These are phyloP conservation scores for Irpex sp. DNA, from an alignment of 1,284 basidiomycete genomes.

Conservation along the genomic window DNA sequence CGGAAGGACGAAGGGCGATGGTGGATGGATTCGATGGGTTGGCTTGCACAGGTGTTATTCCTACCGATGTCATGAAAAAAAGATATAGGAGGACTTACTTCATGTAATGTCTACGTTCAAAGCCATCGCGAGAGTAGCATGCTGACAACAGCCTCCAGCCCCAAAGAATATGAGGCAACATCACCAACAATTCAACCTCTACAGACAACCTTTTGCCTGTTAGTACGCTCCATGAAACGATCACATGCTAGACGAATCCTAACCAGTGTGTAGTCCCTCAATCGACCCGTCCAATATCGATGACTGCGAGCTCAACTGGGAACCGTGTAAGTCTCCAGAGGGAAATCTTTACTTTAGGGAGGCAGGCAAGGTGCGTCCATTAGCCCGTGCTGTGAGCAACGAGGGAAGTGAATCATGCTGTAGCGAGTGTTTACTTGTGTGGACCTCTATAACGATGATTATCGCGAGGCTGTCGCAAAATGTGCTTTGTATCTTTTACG, in stretches of 20 bases:
- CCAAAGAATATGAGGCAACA: background rate
- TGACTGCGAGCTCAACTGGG: background rate
- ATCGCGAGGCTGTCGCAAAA: background rate
- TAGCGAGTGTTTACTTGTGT: background rate
- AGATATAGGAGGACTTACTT: background rate
- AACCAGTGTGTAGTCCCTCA: too few relatives aligned
- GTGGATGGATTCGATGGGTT: background rate
- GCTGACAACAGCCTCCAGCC: background rate
- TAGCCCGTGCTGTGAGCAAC: background rate
- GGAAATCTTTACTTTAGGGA: constrained; percentile 5
- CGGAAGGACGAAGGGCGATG: background rate
- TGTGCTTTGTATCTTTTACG: background rate
- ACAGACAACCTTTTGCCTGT: background rate
- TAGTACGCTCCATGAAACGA: background rate
- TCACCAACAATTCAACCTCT: background rate
- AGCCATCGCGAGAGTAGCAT: background rate
- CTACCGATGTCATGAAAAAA: background rate
- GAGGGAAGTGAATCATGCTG: background rate
- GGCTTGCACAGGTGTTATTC: background rate
- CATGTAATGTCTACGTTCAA: background rate
- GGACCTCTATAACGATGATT: background rate
- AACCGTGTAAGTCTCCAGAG: constrained; percentile 1
- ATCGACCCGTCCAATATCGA: background rate
- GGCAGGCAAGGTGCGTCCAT: background rate
- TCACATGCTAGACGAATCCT: background rate